These are phyloP conservation scores for Coemansia sp. DNA, from an alignment of 192 early-diverging fungal species.

Conservation along the genomic window DNA sequence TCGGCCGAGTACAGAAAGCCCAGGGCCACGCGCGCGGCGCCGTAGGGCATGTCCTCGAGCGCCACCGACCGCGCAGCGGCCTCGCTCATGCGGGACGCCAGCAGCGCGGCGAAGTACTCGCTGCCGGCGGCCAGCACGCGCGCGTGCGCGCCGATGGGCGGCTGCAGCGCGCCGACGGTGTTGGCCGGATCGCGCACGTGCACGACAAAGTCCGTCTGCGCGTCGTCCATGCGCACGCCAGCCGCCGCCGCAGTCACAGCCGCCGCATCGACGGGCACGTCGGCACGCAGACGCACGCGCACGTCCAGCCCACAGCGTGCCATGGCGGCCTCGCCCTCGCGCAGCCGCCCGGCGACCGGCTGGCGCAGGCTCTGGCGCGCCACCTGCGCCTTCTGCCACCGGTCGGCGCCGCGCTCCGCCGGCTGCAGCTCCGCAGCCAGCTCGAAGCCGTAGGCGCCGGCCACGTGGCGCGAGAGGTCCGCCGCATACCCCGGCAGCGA, in stretches of 20 bases:
- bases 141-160: conserved; percentile 38
- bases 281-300: conserved; percentile 36
- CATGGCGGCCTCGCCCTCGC: conserved; percentile 28
- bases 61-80: conserved; percentile 23
- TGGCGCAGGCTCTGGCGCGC: conserved; percentile 41
- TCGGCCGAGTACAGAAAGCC: conserved; percentile 35
- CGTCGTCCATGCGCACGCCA: conserved; percentile 23
- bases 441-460: conserved; percentile 48
- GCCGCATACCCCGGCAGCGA: conserved; percentile 24
- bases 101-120: conserved; percentile 47
- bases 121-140: conserved; percentile 39
- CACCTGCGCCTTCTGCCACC: conserved; percentile 52
- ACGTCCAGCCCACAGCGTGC: conserved; percentile 46
- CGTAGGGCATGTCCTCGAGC: conserved; percentile 44
- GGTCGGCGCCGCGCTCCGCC: conserved; percentile 14
- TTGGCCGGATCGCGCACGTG: conserved; percentile 35
- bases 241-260: background rate
- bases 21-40: conserved; percentile 37
- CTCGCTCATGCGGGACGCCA: conserved; percentile 40
- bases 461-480: conserved; percentile 39
- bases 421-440: conserved; percentile 25
- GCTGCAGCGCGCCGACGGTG: conserved; percentile 40
- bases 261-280: conserved; percentile 16
- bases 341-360: conserved; percentile 21
- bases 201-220: conserved; percentile 33